phyloP scores from a whole-genome alignment of 2,329 filamentous ascomycete genomes.

The Cyphellophora europaea region DNA sequence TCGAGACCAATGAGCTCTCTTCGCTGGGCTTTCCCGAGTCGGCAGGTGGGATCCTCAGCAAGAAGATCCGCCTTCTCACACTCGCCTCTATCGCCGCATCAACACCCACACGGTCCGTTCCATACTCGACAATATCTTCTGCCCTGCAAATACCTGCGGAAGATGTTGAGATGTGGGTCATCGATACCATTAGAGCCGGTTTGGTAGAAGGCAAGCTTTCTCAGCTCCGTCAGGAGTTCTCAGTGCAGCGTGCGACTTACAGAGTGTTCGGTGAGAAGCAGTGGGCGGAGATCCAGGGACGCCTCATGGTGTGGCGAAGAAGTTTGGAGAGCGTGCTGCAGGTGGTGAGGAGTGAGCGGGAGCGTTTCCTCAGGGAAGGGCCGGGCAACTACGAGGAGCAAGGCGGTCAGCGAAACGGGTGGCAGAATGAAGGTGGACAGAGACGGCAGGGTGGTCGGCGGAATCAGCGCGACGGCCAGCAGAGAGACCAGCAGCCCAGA shows the following conservation, averaged over 20 bases:
- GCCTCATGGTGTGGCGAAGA: slow-evolving; percentile 83
- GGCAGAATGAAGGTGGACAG: slow-evolving; percentile 1
- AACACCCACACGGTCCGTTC: slow-evolving; percentile 74
- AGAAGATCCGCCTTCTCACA: slow-evolving; percentile 93
- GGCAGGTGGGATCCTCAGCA: slow-evolving; percentile 67
- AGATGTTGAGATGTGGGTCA: slow-evolving; percentile 97
- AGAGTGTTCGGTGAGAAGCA: slow-evolving; percentile 96
- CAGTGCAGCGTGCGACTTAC: slow-evolving; percentile 93
- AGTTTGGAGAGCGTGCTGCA: slow-evolving; percentile 69
- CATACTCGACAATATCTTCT: slow-evolving; percentile 75
- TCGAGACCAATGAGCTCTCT: slow-evolving; percentile 46
- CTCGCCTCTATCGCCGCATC: slow-evolving; percentile 81
- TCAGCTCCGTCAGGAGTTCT: slow-evolving; percentile 84
- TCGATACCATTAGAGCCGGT: slow-evolving; percentile 91
- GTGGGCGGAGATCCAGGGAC: slow-evolving; percentile 87
- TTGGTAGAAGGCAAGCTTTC: slow-evolving; percentile 94
- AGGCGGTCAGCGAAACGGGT: not conserved
- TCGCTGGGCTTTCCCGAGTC: slow-evolving; percentile 72
- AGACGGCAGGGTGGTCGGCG: slow-evolving; percentile 3
- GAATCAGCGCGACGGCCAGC: not conserved
- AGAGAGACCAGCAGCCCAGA: slow-evolving; percentile 4
- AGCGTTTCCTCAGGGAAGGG: slow-evolving; percentile 63
- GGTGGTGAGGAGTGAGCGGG: slow-evolving; percentile 72
- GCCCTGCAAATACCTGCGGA: slow-evolving; percentile 72
- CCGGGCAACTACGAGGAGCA: slow-evolving; percentile 15